Evolutionary conservation across 345 rosid species (phyloP).

Genomic region (Ricinus communis): DNA sequence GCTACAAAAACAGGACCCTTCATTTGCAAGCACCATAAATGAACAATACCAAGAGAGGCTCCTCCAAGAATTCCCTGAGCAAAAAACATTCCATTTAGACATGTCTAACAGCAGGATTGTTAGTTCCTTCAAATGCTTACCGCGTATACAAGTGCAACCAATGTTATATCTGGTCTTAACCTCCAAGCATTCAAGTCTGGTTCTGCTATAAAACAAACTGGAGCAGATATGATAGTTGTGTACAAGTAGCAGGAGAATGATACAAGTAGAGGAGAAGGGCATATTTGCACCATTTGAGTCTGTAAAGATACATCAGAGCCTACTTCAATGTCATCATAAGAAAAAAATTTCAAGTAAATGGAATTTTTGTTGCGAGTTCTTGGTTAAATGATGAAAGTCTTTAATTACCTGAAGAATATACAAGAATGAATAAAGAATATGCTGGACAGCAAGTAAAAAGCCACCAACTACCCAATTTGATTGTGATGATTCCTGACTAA

Average conservation of each 20-base stretch:
- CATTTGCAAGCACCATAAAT: conserved; percentile 57
- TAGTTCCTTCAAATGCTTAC: conserved; percentile 31
- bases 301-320: conserved; percentile 12
- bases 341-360: too few relatives aligned
- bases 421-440: conserved; percentile 27
- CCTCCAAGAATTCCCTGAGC: conserved; percentile 65
- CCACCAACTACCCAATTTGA: conserved; percentile 36
- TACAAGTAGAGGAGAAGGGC: conserved; percentile 37
- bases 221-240: conserved; percentile 30
- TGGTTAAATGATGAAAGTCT: background rate
- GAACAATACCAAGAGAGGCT: conserved; percentile 51
- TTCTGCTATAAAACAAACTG: conserved; percentile 41
- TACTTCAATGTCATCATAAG: too few relatives aligned
- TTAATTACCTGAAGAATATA: conserved; percentile 35
- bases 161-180: conserved; percentile 31
- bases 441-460: conserved; percentile 22
- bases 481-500: conserved; percentile 7
- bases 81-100: background rate
- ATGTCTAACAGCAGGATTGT: too few relatives aligned
- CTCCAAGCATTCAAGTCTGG: conserved; percentile 34
- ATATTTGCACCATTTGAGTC: conserved; percentile 43
- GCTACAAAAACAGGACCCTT: conserved; percentile 79
- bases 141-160: conserved; percentile 34
- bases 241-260: conserved; percentile 31
- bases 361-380: too few relatives aligned